A percentile compares a stretch with the other conserved stretches of the same genome.
Evolutionary conservation across 495 filamentous ascomycete genomes (phyloP).

Genomic region (Xylaria grammica): DNA sequence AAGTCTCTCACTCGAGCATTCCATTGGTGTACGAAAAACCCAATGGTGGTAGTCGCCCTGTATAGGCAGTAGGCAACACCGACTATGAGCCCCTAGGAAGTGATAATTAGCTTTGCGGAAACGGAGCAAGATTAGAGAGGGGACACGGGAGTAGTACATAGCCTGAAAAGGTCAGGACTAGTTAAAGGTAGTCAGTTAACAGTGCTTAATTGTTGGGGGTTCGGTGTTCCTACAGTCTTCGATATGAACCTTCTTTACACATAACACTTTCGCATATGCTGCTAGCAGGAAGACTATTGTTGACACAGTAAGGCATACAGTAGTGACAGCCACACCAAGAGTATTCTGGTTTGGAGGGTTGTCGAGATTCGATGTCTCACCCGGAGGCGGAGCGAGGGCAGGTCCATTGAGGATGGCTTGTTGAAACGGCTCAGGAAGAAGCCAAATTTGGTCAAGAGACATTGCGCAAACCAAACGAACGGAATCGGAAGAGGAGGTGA

Average conservation of each 20-base stretch:
- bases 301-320: conserved; percentile 14
- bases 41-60: not conserved
- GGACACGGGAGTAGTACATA: not conserved
- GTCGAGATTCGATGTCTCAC: conserved; percentile 21
- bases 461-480: too few relatives aligned
- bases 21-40: conserved; percentile 33
- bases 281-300: conserved; percentile 16
- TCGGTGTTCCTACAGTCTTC: conserved; percentile 10
- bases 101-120: not conserved
- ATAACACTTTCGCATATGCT: conserved; percentile 8
- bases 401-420: conserved; percentile 19
- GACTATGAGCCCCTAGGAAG: not conserved
- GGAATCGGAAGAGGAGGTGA: too few relatives aligned
- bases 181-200: not conserved
- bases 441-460: too few relatives aligned
- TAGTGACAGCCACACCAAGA: conserved; percentile 8
- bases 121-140: not conserved
- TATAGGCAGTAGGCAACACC: not conserved
- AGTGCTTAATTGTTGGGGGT: not conserved
- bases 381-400: conserved; percentile 25
- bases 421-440: not conserved
- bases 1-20: conserved; percentile 18
- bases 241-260: conserved; percentile 5
- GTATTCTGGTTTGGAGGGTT: conserved; percentile 29
- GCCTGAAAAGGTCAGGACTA: not conserved